These are phyloP conservation scores for Chytriomyces sp. DNA, from an alignment of 192 early-diverging fungal species.

Conservation along the genomic window DNA sequence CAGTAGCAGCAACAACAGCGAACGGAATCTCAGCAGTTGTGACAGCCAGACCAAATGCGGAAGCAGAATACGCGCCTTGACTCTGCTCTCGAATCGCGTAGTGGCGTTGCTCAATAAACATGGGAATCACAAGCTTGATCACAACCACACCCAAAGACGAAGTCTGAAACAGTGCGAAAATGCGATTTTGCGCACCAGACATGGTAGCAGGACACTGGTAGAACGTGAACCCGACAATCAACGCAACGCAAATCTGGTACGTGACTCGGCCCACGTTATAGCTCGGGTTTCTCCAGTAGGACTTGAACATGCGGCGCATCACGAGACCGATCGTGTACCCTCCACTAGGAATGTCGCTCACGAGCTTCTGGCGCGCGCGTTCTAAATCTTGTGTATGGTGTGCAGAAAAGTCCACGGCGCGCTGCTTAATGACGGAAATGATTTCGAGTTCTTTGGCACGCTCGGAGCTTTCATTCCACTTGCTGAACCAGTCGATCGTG, in stretches of 20 bases:
- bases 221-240: conserved; percentile 75
- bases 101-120: conserved; percentile 67
- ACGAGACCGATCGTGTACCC: conserved; percentile 62
- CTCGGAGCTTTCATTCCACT: conserved; percentile 52
- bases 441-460: not conserved
- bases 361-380: conserved; percentile 38
- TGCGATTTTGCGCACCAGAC: conserved; percentile 63
- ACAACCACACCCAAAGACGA: conserved; percentile 67
- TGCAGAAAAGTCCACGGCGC: not conserved
- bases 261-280: conserved; percentile 75
- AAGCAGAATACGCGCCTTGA: conserved; percentile 68
- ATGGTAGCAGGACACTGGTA: conserved; percentile 60
- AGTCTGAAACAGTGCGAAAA: conserved; percentile 74
- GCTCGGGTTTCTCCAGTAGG: conserved; percentile 72
- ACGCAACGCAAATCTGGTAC: conserved; percentile 56
- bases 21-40: conserved; percentile 73
- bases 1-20: conserved; percentile 58
- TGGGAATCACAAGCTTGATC: conserved; percentile 70
- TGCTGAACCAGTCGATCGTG: conserved; percentile 69
- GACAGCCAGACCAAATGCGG: conserved; percentile 65
- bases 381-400: conserved; percentile 6
- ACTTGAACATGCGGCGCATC: conserved; percentile 60
- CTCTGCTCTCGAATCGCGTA: conserved; percentile 70
- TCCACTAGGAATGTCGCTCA: conserved; percentile 45
- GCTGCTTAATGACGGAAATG: not conserved